Evolutionary conservation across 768 basidiomycete genomes (phyloP), one percentile per base, ranked within the genome.

Genomic region (Collybia sordida): DNA sequence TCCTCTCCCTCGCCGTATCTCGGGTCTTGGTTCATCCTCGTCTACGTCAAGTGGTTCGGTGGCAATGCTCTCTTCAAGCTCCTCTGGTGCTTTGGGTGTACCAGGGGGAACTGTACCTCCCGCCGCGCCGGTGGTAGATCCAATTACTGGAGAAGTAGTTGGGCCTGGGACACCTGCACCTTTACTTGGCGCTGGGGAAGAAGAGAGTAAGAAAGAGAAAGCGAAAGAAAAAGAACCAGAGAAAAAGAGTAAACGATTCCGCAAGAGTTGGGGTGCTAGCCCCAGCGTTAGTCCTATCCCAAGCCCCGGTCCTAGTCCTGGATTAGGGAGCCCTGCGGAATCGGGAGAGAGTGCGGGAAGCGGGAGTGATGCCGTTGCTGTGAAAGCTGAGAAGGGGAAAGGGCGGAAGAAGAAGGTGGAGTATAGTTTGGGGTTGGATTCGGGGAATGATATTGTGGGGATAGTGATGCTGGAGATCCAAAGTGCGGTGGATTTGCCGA

Each of bases 381-480:
- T 46, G 9, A 56, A 22, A 8, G 46, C 42, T 2, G 54, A 51
- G 49, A 36, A 41, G 37, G 51, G 51, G n/a, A 47, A 45, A 50
- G 63, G 54, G 47, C 60, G 61, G 50, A 64, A 62, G 51, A 49
- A 61, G 43, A 65, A 61, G 31, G 64, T 59, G 19, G 63, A 53
- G 36, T 73, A 64, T 64, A 85, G 86, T 63, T 81, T 91, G 52
- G 79, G 86, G 63, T 81, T 91, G 52, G 79, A 78, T 15, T 74
- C 83, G 0, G 77, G 72, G 4, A 86, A 92, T 59, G 95, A 98
- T 62, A 86, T 97, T 34, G 70, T 96, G 2, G 96, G 96, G 0
- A 93, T 98, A 50, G 95, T 98, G 31, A 90, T 97, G 85, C 69
- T 99, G 18, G 96, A 99, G 70, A 90, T 99, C 52, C 75, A 84